Evolutionary conservation across 352 stramenopile species (phyloP), one percentile per base, ranked within the genome.

Genomic region (Globisporangium viniferum): DNA sequence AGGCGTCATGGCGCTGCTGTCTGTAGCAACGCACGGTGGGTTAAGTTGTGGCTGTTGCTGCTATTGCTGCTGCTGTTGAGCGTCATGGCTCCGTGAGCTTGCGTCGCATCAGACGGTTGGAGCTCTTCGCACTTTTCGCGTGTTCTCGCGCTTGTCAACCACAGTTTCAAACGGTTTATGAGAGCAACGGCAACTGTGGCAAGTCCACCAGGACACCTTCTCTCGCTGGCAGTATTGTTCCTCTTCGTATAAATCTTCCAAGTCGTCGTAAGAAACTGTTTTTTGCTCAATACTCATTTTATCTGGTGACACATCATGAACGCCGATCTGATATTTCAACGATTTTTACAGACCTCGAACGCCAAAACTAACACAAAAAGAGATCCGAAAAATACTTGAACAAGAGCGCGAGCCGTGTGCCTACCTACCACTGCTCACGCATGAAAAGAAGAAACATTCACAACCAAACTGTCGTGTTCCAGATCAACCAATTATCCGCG

Each of bases 11-110:
- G 27, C 2, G 54, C 54, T 33, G 35, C 12, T 20, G 54, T 2
- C 5, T 60, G 55, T 22, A 46, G 31, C 55, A 29, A 24, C 6
- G 20, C 29, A 3, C 7, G 15, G 55, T 20, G 8, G 39, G 29
- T 60, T 60, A 31, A n/a, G 55, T 60, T 60, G 31, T 51, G 44
- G 7, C 44, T 60, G 55, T 22, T 46, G 31, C 20, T 59, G 29
- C 27, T 20, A 12, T 9, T 33, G 5, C 5, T 31, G 48, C 10
- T 3, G 20, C 3, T 55, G 48, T 15, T 31, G 41, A 49, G 41
- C 15, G 41, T 5, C 5, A 49, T n/a, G 41, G 14, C 15, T 49
- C 41, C 41, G 44, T 9, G 51, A 3, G 10, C 27, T 33, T 31
- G n/a, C 1, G 12, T 8, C 5, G n/a, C 51, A 57, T 31, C n/a